These are phyloP conservation scores for Neltuma alba DNA, from an alignment of 306 rosid genomes.

Conservation along the genomic window DNA sequence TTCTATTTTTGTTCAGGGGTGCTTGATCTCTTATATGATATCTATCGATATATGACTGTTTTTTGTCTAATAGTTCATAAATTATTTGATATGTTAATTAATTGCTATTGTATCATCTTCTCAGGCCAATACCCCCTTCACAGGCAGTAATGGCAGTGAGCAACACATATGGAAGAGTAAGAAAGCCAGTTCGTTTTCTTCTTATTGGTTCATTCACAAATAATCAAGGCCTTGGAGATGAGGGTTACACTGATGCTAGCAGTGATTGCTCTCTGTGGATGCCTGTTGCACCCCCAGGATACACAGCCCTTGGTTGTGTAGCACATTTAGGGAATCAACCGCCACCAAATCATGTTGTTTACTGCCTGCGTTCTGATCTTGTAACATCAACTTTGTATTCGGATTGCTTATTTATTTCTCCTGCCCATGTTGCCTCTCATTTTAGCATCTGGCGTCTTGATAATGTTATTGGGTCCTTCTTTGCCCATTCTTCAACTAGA, in stretches of 20 bases:
- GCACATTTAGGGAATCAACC: constrained; percentile 75
- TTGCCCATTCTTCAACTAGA: constrained; percentile 67
- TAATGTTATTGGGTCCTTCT: constrained; percentile 84
- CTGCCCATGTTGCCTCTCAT: constrained; percentile 62
- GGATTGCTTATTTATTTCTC: constrained; percentile 66
- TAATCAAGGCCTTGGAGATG: constrained; percentile 59
- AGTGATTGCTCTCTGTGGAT: constrained; percentile 89
- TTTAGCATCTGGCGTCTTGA: constrained; percentile 96
- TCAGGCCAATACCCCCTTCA: constrained; percentile 94
- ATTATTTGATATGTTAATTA: constrained; percentile 19
- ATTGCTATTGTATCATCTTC: constrained; percentile 36
- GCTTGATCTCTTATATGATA: not conserved
- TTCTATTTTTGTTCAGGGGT: not conserved
- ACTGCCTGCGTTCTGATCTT: constrained; percentile 93
- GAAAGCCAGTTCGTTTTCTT: constrained; percentile 79
- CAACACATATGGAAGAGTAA: constrained; percentile 88
- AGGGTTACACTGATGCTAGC: constrained; percentile 45
- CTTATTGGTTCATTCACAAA: constrained; percentile 72
- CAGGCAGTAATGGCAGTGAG: constrained; percentile 96
- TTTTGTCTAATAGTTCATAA: not conserved
- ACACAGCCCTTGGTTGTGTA: constrained; percentile 83
- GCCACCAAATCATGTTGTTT: constrained; percentile 76
- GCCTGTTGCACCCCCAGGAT: constrained; percentile 94
- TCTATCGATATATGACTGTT: not conserved
- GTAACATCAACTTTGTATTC: constrained; percentile 71